phyloP scores from a whole-genome alignment of 2,329 filamentous ascomycete species.

The Cercospora sesami region DNA sequence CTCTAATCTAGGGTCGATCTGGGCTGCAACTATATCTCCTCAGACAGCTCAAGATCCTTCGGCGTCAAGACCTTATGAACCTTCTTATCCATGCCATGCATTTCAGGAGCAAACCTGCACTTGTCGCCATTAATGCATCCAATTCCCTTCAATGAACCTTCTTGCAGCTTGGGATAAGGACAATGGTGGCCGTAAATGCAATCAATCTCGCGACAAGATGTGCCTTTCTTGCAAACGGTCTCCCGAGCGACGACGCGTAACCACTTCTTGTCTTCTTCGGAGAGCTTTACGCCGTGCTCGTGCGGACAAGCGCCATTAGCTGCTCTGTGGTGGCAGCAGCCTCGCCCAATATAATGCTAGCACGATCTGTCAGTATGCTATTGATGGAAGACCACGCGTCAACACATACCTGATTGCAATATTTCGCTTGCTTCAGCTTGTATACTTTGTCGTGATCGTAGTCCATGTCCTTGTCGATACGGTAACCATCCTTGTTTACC shows the following conservation, averaged over 20 bases:
- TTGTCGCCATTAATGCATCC: constrained; percentile 59
- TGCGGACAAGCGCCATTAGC: constrained; percentile 56
- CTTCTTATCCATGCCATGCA: constrained; percentile 60
- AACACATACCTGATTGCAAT: constrained; percentile 55
- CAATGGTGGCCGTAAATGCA: constrained; percentile 67
- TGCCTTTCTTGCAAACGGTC: constrained; percentile 61
- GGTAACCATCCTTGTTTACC: constrained; percentile 61
- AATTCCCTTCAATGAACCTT: constrained; percentile 50
- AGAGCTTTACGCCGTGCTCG: constrained; percentile 55
- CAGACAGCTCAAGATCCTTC: constrained; percentile 22
- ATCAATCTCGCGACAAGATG: constrained; percentile 58
- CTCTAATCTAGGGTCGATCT: not conserved
- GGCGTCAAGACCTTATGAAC: constrained; percentile 52
- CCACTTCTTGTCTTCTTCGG: constrained; percentile 54
- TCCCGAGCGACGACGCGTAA: constrained; percentile 61
- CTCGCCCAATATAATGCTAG: constrained; percentile 56
- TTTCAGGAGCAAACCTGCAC: constrained; percentile 59
- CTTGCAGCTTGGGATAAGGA: constrained; percentile 49
- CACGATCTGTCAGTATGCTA: not conserved
- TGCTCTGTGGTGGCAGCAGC: constrained; percentile 54
- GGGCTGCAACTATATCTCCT: not conserved
- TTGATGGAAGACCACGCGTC: not conserved
- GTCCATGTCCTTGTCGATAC: constrained; percentile 56
- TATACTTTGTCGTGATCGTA: constrained; percentile 59
- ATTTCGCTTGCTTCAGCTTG: constrained; percentile 61